Conservation (phyloP, 768 basidiomycete species). For the Coprinellus micaceus region DNA sequence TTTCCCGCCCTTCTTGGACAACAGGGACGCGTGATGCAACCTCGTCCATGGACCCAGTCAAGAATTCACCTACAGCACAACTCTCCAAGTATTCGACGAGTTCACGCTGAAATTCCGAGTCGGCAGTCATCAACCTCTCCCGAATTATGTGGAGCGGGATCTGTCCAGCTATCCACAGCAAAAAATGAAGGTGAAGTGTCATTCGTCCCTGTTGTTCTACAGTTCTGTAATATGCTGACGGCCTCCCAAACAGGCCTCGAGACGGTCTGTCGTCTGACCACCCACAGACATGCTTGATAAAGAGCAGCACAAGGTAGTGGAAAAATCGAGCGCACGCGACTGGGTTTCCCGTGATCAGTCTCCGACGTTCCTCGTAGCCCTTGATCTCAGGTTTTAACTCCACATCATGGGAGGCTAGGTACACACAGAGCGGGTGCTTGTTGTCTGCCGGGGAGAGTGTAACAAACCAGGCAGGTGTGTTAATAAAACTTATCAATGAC, state of each 20-base stretch:
- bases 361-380: background rate
- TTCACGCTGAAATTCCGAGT: background rate
- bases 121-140: background rate
- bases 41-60: background rate
- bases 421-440: background rate
- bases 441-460: background rate
- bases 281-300: background rate
- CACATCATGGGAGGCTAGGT: background rate
- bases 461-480: background rate
- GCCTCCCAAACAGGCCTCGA: slow-evolving; percentile 16
- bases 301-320: background rate
- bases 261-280: background rate
- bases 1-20: background rate
- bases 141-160: background rate
- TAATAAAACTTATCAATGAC: background rate
- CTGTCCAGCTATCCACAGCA: slow-evolving; percentile 6
- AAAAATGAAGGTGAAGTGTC: slow-evolving; percentile 8
- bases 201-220: slow-evolving; percentile 20
- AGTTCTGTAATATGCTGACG: slow-evolving; percentile 26
- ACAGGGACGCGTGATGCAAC: background rate
- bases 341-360: slow-evolving; percentile 21
- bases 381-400: background rate
- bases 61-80: background rate
- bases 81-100: background rate
- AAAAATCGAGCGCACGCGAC: slow-evolving; percentile 11